Percentiles rank a stretch among this genome's conserved stretches.
phyloP scores from a whole-genome alignment of 2,329 filamentous ascomycete genomes.

The Aspergillus alliaceus region DNA sequence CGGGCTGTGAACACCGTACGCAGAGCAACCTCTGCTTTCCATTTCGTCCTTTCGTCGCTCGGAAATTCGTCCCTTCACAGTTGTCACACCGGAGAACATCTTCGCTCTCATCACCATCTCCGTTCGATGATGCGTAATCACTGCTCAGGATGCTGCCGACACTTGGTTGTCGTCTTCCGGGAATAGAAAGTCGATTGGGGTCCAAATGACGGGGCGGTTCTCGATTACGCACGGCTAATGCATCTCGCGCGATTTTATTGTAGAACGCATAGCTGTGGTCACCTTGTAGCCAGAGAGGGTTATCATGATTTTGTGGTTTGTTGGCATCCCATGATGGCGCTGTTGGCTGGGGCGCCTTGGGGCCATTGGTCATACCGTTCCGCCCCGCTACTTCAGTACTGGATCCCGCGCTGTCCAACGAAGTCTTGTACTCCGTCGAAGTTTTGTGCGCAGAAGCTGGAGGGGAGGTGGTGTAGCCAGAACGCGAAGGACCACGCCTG shows the following conservation, averaged over 20 bases:
- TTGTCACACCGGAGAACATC: conserved; percentile 57
- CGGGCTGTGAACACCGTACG: conserved; percentile 48
- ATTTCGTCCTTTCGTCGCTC: conserved; percentile 56
- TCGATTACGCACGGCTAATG: conserved; percentile 31
- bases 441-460: conserved; percentile 26
- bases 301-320: conserved; percentile 29
- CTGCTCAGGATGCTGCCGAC: conserved; percentile 59
- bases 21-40: conserved; percentile 61
- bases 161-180: conserved; percentile 41
- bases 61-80: conserved; percentile 64
- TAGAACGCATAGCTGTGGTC: conserved; percentile 57
- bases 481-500: conserved; percentile 24
- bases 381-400: conserved; percentile 14
- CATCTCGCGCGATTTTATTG: conserved; percentile 46
- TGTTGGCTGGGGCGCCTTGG: conserved; percentile 11
- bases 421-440: conserved; percentile 17
- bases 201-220: conserved; percentile 19
- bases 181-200: conserved; percentile 19
- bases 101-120: conserved; percentile 42
- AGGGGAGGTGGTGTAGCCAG: conserved; percentile 27
- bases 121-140: conserved; percentile 47
- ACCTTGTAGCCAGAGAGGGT: conserved; percentile 51
- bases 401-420: conserved; percentile 21
- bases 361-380: conserved; percentile 11
- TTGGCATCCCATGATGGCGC: conserved; percentile 25